Evolutionary conservation across 2,329 filamentous ascomycete species (phyloP).

Genomic region (Aspergillus calidoustus): DNA sequence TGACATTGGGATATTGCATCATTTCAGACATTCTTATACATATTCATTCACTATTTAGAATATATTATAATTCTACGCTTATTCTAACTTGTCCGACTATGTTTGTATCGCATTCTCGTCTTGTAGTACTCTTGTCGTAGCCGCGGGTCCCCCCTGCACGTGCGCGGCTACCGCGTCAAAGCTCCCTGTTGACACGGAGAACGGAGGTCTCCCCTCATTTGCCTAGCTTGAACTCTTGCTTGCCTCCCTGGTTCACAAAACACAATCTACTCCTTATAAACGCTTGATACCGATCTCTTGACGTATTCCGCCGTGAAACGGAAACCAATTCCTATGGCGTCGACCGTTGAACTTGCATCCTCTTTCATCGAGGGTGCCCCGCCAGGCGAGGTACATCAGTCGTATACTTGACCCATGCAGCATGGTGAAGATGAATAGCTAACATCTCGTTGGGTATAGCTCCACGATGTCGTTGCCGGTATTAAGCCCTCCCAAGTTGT

Average conservation of each 20-base stretch:
- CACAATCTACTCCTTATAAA: background rate
- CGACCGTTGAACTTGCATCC: constrained; percentile 67
- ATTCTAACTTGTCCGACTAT: too few species aligned
- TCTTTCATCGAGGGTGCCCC: constrained; percentile 93
- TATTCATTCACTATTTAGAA: background rate
- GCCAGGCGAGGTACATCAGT: constrained; percentile 79
- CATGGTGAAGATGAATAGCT: constrained; percentile 13
- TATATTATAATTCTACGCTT: background rate
- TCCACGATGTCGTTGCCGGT: constrained; percentile 88
- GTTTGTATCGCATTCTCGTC: too few species aligned
- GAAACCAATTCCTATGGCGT: constrained; percentile 40
- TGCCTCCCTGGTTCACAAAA: background rate
- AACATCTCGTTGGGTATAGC: constrained; percentile 55
- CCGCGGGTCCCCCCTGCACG: constrained; percentile 12
- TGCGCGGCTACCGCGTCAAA: constrained; percentile 31
- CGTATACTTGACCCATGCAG: background rate
- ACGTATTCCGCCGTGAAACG: background rate
- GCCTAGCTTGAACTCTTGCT: constrained; percentile 4
- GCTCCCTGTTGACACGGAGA: constrained; percentile 28
- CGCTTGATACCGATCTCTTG: background rate
- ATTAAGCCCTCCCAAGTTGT: constrained; percentile 35
- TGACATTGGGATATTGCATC: background rate
- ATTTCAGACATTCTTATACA: background rate
- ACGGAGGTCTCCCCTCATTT: constrained; percentile 15
- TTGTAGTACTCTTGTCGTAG: too few species aligned